Percentiles rank a stretch among this genome's conserved stretches.
Conservation (phyloP, 257 asterid species). For the Anisodus tanguticus region DNA sequence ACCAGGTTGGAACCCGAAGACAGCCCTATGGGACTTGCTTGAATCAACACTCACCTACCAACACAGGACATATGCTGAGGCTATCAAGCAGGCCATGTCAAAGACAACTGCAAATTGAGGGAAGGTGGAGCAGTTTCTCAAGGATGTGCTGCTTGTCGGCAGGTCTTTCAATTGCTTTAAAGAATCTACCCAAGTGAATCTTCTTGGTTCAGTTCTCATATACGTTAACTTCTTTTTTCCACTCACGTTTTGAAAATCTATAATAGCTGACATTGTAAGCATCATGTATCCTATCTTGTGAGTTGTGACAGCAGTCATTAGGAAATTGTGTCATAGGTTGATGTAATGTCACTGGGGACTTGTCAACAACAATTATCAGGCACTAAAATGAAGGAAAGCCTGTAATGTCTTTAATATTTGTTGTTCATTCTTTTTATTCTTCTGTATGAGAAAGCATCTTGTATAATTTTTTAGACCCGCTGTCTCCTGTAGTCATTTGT, state of each 20-base stretch:
- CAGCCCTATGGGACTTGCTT: conserved; percentile 71
- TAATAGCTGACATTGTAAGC: conserved; percentile 34
- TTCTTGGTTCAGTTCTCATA: conserved; percentile 8
- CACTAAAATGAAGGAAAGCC: conserved; percentile 33
- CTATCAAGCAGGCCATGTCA: conserved; percentile 69
- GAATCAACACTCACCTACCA: conserved; percentile 81
- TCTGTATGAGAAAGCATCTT: conserved; percentile 23
- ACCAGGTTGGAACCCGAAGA: conserved; percentile 73
- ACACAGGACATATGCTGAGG: conserved; percentile 76
- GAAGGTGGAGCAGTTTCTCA: conserved; percentile 23
- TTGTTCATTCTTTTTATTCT: not conserved
- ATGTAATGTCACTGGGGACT: conserved; percentile 28
- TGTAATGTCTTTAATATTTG: conserved; percentile 22
- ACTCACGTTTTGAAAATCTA: conserved; percentile 24
- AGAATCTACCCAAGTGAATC: conserved; percentile 34
- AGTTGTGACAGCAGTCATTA: conserved; percentile 29
- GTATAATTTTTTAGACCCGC: conserved; percentile 15
- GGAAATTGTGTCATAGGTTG: conserved; percentile 34
- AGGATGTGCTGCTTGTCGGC: conserved; percentile 25
- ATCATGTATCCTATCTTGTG: conserved; percentile 28
- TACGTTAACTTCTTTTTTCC: conserved; percentile 20
- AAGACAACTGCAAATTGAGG: conserved; percentile 56
- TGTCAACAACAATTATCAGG: conserved; percentile 31
- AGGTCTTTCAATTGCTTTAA: conserved; percentile 32
- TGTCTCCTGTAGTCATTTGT: not conserved